Evolutionary conservation across 228 moss, liverwort and hornwort species (phyloP).

Genomic region (Sphagnum magellanicum): DNA sequence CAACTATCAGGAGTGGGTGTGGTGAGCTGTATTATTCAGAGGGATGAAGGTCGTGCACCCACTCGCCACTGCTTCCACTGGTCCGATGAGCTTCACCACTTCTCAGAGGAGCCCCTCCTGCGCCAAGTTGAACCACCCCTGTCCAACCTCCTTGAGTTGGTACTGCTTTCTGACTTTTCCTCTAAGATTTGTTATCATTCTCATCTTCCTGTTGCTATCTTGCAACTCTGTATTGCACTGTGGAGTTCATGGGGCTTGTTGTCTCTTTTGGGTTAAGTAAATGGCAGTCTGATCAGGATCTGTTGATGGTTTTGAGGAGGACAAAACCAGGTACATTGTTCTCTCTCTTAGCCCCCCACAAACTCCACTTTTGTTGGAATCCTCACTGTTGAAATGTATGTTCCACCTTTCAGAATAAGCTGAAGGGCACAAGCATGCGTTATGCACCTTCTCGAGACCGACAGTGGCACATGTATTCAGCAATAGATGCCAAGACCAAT

Average conservation of each 20-base stretch:
- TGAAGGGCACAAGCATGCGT: constrained; percentile 71
- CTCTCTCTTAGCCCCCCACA: neutral
- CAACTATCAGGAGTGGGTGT: constrained; percentile 81
- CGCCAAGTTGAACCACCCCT: constrained; percentile 93
- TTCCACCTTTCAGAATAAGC: constrained; percentile 53
- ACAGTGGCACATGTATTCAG: constrained; percentile 89
- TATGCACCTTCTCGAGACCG: constrained; percentile 93
- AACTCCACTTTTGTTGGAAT: neutral
- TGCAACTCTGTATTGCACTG: too few relatives aligned
- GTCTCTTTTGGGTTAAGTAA: too few relatives aligned
- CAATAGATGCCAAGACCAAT: constrained; percentile 62
- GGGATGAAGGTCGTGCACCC: constrained; percentile 88
- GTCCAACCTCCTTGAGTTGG: constrained; percentile 87
- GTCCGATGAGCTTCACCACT: constrained; percentile 69
- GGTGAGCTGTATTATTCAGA: constrained; percentile 93
- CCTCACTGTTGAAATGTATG: neutral
- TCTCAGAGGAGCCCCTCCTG: constrained; percentile 87
- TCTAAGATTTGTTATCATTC: neutral
- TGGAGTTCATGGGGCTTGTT: too few relatives aligned
- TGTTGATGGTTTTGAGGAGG: neutral
- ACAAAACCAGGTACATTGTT: neutral
- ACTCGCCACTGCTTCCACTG: constrained; percentile 97
- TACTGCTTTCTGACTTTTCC: constrained; percentile 5
- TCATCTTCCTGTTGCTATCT: too few relatives aligned
- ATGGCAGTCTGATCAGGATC: neutral